Conservation (phyloP, 202 grass and related monocot species). For the Schoenoplectus triqueter region DNA sequence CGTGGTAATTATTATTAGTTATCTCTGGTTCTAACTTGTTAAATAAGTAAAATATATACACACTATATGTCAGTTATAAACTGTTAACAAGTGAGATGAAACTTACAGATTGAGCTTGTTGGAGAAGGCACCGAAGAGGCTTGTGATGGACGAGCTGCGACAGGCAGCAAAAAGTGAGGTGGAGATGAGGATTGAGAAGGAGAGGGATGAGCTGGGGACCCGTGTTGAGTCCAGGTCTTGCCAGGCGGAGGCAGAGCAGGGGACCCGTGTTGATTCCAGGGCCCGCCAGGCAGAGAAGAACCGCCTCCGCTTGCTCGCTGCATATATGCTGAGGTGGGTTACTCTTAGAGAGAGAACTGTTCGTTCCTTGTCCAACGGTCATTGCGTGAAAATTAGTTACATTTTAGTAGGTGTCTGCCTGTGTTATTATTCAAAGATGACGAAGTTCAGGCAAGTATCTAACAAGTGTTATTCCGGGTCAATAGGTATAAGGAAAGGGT, state of each 20-base stretch:
- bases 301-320: constrained; percentile 66
- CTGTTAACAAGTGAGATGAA: background rate
- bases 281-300: constrained; percentile 80
- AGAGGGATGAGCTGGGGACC: constrained; percentile 61
- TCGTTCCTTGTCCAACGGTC: constrained; percentile 58
- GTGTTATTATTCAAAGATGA: background rate
- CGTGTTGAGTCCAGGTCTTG: no score
- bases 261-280: constrained; percentile 76
- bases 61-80: background rate
- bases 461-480: no score
- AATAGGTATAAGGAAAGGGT: no score
- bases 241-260: background rate
- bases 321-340: constrained; percentile 55
- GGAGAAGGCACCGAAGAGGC: constrained; percentile 65
- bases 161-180: constrained; percentile 79
- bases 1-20: background rate
- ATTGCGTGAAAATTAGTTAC: constrained; percentile 61
- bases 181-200: constrained; percentile 75
- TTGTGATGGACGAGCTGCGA: constrained; percentile 80
- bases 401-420: background rate
- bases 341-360: constrained; percentile 73
- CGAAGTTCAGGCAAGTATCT: no score
- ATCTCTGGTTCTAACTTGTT: background rate
- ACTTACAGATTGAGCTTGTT: no score
- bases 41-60: background rate